Conservation (phyloP, 805 yeast species). For the Spathaspora passalidarum region DNA sequence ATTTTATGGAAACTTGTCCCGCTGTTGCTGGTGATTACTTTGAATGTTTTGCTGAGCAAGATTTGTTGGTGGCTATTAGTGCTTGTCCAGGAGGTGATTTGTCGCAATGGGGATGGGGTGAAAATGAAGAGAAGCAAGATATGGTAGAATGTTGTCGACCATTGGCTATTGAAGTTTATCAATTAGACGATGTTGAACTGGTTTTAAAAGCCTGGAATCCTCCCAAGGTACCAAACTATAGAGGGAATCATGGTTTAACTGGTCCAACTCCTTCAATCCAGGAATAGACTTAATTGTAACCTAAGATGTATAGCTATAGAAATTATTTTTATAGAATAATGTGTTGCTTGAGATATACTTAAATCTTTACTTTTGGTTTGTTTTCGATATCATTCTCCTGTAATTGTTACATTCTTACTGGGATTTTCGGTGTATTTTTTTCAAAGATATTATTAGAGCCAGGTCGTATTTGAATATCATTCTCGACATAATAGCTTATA, state of each 20-base stretch:
- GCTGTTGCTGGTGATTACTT: slow-evolving; percentile 58
- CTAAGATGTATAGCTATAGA: too few relatives aligned
- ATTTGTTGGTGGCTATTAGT: slow-evolving; percentile 58
- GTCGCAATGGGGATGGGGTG: slow-evolving; percentile 72
- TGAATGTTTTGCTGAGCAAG: slow-evolving; percentile 66
- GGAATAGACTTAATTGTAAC: not conserved
- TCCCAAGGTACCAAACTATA: slow-evolving; percentile 50
- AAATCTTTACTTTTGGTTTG: too few relatives aligned
- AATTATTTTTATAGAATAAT: too few relatives aligned
- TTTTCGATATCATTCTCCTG: too few relatives aligned
- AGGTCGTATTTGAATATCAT: too few relatives aligned
- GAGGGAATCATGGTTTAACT: slow-evolving; percentile 54
- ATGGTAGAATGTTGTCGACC: slow-evolving; percentile 66
- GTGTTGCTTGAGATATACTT: too few relatives aligned
- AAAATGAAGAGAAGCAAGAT: slow-evolving; percentile 43
- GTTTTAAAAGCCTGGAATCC: slow-evolving; percentile 49
- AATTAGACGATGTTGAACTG: slow-evolving; percentile 41
- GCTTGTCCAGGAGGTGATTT: slow-evolving; percentile 74
- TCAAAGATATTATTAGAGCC: too few relatives aligned
- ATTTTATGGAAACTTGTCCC: slow-evolving; percentile 70
- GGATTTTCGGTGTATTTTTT: too few relatives aligned
- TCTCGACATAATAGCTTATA: too few relatives aligned
- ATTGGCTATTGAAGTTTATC: slow-evolving; percentile 58
- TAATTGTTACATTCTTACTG: too few relatives aligned
- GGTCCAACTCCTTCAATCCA: not conserved